Evolutionary conservation across 2,329 filamentous ascomycete genomes (phyloP).

Genomic region (Trichoderma arundinaceum): DNA sequence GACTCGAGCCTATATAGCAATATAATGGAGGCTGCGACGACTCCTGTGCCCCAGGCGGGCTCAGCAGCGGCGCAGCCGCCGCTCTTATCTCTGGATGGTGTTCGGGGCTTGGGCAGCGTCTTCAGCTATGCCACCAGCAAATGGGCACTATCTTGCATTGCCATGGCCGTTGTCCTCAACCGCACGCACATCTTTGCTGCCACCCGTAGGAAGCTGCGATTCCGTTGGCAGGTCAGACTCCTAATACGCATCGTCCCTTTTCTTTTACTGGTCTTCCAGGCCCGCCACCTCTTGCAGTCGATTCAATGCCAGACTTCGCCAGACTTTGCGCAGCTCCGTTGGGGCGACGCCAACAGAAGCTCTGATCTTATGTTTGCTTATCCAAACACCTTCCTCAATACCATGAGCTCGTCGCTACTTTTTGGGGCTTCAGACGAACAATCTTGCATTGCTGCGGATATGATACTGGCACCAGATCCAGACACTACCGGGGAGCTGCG

Average conservation of each 20-base stretch:
- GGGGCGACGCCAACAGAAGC: slow-evolving; percentile 68
- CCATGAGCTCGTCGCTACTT: slow-evolving; percentile 72
- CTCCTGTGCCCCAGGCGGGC: slow-evolving; percentile 32
- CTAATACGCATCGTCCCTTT: slow-evolving; percentile 74
- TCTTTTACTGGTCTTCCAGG: slow-evolving; percentile 70
- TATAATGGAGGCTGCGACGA: slow-evolving; percentile 40
- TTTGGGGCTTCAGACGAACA: slow-evolving; percentile 74
- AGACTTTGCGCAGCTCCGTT: slow-evolving; percentile 71
- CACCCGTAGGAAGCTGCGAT: slow-evolving; percentile 76
- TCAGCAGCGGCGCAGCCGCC: slow-evolving; percentile 42
- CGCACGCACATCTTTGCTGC: slow-evolving; percentile 93
- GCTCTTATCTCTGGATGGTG: slow-evolving; percentile 62
- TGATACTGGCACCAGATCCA: slow-evolving; percentile 63
- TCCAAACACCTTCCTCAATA: slow-evolving; percentile 72
- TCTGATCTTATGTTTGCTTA: slow-evolving; percentile 73
- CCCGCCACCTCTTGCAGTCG: slow-evolving; percentile 74
- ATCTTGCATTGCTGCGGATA: slow-evolving; percentile 76
- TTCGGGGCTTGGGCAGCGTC: slow-evolving; percentile 78
- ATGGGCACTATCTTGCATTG: slow-evolving; percentile 89
- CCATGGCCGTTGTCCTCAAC: slow-evolving; percentile 85
- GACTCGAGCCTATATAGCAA: slow-evolving; percentile 39
- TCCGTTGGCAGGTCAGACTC: slow-evolving; percentile 75
- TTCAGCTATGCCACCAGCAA: slow-evolving; percentile 90
- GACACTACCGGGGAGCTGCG: slow-evolving; percentile 61
- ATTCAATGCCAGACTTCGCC: slow-evolving; percentile 91